Evolutionary conservation across 2,329 filamentous ascomycete genomes (phyloP), one percentile per base, ranked within the genome.

Genomic region (Thielaviopsis euricoi): DNA sequence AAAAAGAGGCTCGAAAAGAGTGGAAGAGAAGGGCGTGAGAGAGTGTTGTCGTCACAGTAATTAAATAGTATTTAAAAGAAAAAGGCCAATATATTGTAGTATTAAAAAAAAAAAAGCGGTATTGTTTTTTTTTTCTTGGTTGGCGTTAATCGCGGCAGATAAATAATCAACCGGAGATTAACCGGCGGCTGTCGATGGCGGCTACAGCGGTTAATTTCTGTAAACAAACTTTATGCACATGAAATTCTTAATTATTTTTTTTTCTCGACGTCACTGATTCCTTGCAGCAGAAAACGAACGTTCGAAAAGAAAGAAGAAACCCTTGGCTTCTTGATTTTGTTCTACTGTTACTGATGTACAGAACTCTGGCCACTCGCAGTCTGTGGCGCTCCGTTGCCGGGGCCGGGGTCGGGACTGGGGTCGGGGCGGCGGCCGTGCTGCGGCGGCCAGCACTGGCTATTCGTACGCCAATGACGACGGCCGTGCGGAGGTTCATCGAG

Each of bases 311-410:
- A 7, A 21, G 17, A 48, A 9, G 7, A 48, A 3, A 9, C 17
- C 43, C 5, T 21, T 19, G 1, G 3, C 43, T 21, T 10, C 9
- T 21, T 48, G 9, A 7, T 21, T 21, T 10, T n/a, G 4, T 48
- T 48, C 19, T 48, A 5, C 43, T 9, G n/a, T 10, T 2, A 54
- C 19, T 43, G 37, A 60, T 60, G 59, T 60, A 60, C 49, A 54
- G 55, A 51, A 52, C 59, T 46, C 49, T 60, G n/a, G 23, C 56
- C 15, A 50, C 50, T 19, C 51, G 56, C 46, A 40, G 52, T 40
- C 40, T 60, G 21, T 57, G 56, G 55, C 19, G 33, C 19, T 46
- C 55, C n/a, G 43, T 48, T 48, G 55, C 37, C 22, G 26, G 33
- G 15, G 50, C 19, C 48, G 15, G 33, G 7, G 37, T 10, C 37